Percentiles rank a stretch among this genome's conserved stretches.
Conservation (phyloP, 441 rosid species). For the Erysimum pusillum region DNA sequence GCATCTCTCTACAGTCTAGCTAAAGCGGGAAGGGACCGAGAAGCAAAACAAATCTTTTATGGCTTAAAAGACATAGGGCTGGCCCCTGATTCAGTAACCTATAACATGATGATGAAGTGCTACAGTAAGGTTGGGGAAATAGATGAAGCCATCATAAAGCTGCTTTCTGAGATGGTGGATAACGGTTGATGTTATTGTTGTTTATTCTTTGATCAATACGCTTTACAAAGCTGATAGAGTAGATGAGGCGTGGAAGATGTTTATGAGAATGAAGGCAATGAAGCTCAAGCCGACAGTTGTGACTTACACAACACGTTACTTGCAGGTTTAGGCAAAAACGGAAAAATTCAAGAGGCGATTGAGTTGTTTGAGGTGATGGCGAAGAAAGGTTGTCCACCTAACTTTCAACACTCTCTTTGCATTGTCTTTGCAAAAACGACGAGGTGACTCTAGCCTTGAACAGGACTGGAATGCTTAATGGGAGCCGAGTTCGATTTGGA, state of each 20-base stretch:
- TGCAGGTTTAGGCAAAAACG: slow-evolving; percentile 79
- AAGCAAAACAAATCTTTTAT: slow-evolving; percentile 79
- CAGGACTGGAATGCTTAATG: too few species aligned
- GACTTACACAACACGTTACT: slow-evolving; percentile 87
- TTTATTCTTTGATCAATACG: slow-evolving; percentile 79
- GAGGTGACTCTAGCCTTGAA: slow-evolving; percentile 75
- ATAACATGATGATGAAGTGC: slow-evolving; percentile 98
- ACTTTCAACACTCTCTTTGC: slow-evolving; percentile 86
- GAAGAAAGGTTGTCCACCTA: slow-evolving; percentile 68
- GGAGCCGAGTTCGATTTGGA: too few species aligned
- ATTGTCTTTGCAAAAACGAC: slow-evolving; percentile 93
- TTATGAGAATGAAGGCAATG: slow-evolving; percentile 69
- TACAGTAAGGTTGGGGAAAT: slow-evolving; percentile 76
- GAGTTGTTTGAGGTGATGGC: slow-evolving; percentile 72
- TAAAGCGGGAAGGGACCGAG: slow-evolving; percentile 66
- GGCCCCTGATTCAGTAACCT: slow-evolving; percentile 82
- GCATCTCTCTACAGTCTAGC: slow-evolving; percentile 89
- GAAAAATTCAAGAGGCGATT: slow-evolving; percentile 68
- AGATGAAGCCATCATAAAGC: slow-evolving; percentile 79
- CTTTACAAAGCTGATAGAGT: slow-evolving; percentile 83
- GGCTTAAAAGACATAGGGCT: slow-evolving; percentile 72
- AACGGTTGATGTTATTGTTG: slow-evolving; percentile 71
- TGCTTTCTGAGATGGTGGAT: slow-evolving; percentile 82
- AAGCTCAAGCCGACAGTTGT: slow-evolving; percentile 83
- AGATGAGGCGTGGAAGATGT: slow-evolving; percentile 91